Evolutionary conservation across 2,329 filamentous ascomycete species (phyloP), one percentile per base, ranked within the genome.

Genomic region (Cladosporium sp.): DNA sequence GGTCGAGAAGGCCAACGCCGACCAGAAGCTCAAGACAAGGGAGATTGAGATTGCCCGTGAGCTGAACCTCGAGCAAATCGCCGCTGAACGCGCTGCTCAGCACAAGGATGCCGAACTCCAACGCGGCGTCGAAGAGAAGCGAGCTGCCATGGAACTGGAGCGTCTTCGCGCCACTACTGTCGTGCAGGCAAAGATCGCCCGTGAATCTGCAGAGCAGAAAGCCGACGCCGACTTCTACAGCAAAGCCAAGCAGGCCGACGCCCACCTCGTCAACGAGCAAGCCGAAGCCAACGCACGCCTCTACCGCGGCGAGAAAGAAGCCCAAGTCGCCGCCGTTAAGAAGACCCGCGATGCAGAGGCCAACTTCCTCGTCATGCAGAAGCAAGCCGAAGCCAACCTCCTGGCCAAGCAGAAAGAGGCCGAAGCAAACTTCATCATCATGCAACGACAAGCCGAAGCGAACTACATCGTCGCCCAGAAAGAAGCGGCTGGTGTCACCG

Each of bases 71-170:
- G 85, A 88, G 28, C 84, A 87, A 51, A 90, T 95, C 70, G 80
- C 86, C 60, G 90, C 91, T 0, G 79, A 83, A 63, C 87, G 90
- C 56, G 81, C 85, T 9, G 87, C 89, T 1, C 88, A 96, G 75
- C 82, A 83, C 62, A 84, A 82, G 65, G 90, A 95, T 74, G 88
- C 91, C 52, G 90, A 94, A 65, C 80, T 96, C 55, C 89, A 91
- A 78, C 86, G 83, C 64, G 81, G 87, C 14, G 90, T 96, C 61
- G 86, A 95, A 76, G 76, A 85, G 65, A 90, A 88, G 80, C 87
- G 88, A 58, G 90, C 89, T 0, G 83, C 84, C 34, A 92, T 90
- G 64, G 89, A 94, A 76, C 80, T 94, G 59, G 91, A 95, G 73
- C 84, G 89, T 59, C 84, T 91, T 36, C 82, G 90, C 65, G 91